phyloP scores from a whole-genome alignment of 176 grass and related monocot species.

The Saccharum officinarum region DNA sequence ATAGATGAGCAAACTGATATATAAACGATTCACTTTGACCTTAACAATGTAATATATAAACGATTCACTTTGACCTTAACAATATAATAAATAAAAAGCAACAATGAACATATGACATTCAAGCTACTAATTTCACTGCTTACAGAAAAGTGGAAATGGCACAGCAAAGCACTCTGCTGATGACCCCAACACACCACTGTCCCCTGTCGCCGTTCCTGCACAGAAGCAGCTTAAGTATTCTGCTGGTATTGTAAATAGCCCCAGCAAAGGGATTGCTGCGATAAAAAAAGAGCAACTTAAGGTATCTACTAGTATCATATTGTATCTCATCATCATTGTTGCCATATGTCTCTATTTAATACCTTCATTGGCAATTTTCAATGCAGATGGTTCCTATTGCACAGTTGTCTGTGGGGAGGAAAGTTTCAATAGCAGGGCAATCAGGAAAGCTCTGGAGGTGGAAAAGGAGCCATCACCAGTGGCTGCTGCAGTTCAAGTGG shows the following conservation, averaged over 20 bases:
- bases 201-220: slow-evolving; percentile 83
- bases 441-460: slow-evolving; percentile 98
- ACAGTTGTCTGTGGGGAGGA: slow-evolving; percentile 67
- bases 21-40: neutral
- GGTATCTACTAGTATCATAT: slow-evolving; percentile 18
- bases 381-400: slow-evolving; percentile 86
- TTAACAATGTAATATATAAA: too few species aligned
- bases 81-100: neutral
- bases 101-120: neutral
- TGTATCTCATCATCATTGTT: neutral
- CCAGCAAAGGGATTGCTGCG: slow-evolving; percentile 53
- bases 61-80: neutral
- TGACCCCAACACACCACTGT: slow-evolving; percentile 65
- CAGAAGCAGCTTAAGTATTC: slow-evolving; percentile 98
- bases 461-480: slow-evolving; percentile 99
- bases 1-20: neutral
- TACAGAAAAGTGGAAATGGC: slow-evolving; percentile 73
- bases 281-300: slow-evolving; percentile 78
- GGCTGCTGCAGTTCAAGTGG: slow-evolving; percentile 98
- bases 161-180: slow-evolving; percentile 66
- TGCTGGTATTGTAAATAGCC: slow-evolving; percentile 89
- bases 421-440: slow-evolving; percentile 64
- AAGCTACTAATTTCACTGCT: slow-evolving; percentile 18
- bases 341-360: slow-evolving; percentile 1
- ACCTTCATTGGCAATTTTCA: slow-evolving; percentile 21